Base-by-base conservation (phyloP, 2,329 filamentous ascomycete species). In the Calonectria pseudoreteaudii region DNA sequence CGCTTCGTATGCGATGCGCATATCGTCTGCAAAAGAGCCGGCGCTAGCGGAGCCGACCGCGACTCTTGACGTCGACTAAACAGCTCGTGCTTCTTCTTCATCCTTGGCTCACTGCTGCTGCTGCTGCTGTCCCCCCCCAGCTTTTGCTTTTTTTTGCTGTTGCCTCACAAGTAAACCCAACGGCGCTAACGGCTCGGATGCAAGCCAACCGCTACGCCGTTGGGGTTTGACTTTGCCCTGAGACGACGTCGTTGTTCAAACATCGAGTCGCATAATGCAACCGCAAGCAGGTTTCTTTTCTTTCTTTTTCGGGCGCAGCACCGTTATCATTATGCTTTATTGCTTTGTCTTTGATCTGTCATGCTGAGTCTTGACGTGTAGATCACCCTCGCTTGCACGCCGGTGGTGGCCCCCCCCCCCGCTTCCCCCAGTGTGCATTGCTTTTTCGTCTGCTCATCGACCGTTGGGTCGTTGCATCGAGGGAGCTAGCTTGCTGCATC, bases 31-130 rank as follows among this genome's bases (percentile, higher is more conserved):
- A 56, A 34, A 34, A 65, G 38, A 66, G 60, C 77, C 77, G 77
- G 74, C 77, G 76, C 77, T 76, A 78, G 68, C 38, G 70, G 49
- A 71, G 77, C 76, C 72, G 20, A 18, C 36, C 36, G 20, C 13
- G 56, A n/a, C 31, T 34, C 11, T n/a, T 47, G 44, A 47, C 44
- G 44, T 47, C 44, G n/a, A 23, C 44, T 47, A n/a, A n/a, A 20
- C 18, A 44, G 7, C 44, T n/a, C 41, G 9, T 41, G 31, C 34
- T 36, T 58, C 20, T 60, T 18, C 9, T 28, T 4, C 31, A 28
- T 41, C 26, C 34, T 38, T 38, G 56, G 23, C 50, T 10, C 28
- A 2, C 41, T 6, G 16, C 18, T 36, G 9, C 34, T 11, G 14
- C 34, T n/a, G n/a, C n/a, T n/a, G n/a, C n/a, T n/a, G n/a, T n/a